Evolutionary conservation across 495 filamentous ascomycete species (phyloP).

Genomic region (Oidiodendron maius): DNA sequence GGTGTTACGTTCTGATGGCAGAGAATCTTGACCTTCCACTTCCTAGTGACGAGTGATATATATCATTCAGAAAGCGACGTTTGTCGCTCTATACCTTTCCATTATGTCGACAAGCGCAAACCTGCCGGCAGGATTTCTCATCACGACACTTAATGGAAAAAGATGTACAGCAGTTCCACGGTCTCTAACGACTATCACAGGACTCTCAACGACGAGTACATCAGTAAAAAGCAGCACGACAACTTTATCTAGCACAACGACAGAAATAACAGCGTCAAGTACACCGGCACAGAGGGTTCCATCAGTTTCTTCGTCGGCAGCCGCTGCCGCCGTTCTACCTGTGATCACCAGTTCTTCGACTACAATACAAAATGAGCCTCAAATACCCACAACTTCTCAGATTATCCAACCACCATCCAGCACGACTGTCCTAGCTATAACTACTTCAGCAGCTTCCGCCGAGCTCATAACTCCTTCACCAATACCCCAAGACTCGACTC

Average conservation of each 20-base stretch:
- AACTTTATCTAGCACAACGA: background rate
- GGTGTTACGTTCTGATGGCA: conserved; percentile 17
- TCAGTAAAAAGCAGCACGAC: conserved; percentile 13
- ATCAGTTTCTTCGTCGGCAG: conserved; percentile 14
- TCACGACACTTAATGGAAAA: conserved; percentile 38
- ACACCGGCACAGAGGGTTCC: conserved; percentile 1
- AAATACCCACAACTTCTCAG: background rate
- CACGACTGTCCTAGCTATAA: conserved; percentile 12
- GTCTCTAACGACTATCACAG: conserved; percentile 16
- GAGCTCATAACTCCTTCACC: conserved; percentile 1
- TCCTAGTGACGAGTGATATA: conserved; percentile 16
- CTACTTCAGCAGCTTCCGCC: background rate
- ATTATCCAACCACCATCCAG: conserved; percentile 10
- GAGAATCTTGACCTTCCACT: conserved; percentile 11
- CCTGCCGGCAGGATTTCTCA: conserved; percentile 33
- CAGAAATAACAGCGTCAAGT: conserved; percentile 3
- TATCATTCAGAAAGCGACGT: conserved; percentile 17
- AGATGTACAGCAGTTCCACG: conserved; percentile 43
- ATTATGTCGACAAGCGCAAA: conserved; percentile 27
- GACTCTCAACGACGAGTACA: conserved; percentile 13
- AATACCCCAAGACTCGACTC: conserved; percentile 13
- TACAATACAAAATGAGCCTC: background rate
- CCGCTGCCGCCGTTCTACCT: conserved; percentile 13
- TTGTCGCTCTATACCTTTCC: conserved; percentile 17
- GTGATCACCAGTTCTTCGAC: background rate